phyloP scores from a whole-genome alignment of 441 rosid genomes.

The Melastoma candidum region DNA sequence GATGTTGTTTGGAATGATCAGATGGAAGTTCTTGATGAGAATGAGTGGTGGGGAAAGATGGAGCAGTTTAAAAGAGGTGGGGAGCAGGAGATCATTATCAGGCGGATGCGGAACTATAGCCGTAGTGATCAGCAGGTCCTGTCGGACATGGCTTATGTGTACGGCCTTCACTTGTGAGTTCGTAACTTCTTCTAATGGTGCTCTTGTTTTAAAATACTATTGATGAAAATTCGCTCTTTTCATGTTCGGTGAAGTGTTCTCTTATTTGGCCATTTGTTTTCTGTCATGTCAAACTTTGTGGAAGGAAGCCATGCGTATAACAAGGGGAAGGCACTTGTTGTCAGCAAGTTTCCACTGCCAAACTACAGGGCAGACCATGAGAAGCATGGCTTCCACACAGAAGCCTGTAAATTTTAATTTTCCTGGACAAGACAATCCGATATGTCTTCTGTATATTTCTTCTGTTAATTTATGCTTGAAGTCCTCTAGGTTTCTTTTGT shows the following conservation, averaged over 20 bases:
- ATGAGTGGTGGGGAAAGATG: constrained; percentile 1
- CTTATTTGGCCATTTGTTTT: constrained; percentile 1
- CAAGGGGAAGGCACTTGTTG: constrained; percentile 77
- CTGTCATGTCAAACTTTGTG: constrained; percentile 29
- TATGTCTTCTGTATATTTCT: no score
- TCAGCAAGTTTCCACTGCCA: constrained; percentile 93
- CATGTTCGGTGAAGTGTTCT: constrained; percentile 2
- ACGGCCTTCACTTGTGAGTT: constrained; percentile 83
- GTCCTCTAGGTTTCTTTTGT: no score
- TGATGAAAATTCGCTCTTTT: not conserved
- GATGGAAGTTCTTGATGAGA: constrained; percentile 36
- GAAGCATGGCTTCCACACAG: constrained; percentile 75
- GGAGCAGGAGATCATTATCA: constrained; percentile 70
- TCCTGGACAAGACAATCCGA: no score
- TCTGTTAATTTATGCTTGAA: no score
- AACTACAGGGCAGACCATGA: constrained; percentile 90
- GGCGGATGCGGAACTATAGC: constrained; percentile 39
- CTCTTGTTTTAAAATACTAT: not conserved
- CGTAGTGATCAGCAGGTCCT: constrained; percentile 59
- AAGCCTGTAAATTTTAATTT: constrained; percentile 40
- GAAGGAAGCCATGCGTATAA: constrained; percentile 84
- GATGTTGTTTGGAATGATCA: constrained; percentile 12
- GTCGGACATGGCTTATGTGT: constrained; percentile 58
- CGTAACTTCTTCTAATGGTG: not conserved
- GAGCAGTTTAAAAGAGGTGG: constrained; percentile 51